Evolutionary conservation across 2,329 filamentous ascomycete species (phyloP), one percentile per base, ranked within the genome.

Genomic region (Tolypocladium inflatum): DNA sequence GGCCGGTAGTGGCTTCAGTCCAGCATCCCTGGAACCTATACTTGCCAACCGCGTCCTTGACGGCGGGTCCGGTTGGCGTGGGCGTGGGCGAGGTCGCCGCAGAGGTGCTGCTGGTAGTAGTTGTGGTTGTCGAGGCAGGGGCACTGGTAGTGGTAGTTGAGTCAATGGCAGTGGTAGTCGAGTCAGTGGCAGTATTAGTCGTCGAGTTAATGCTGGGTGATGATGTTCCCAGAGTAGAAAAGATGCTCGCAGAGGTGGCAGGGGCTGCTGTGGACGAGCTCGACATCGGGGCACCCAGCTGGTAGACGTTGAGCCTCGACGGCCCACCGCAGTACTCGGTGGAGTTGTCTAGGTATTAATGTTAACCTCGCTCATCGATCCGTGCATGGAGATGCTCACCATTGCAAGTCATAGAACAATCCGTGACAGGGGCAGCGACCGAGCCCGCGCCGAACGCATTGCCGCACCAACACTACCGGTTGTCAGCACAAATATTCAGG

Each of bases 11-110:
- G 0, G 67, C 69, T 45, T 76, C 73, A 0, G 69, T 70, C 63
- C 66, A 75, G 59, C 74, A 76, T 2, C 73, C 73, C 39, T 73
- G 67, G 54, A 66, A 73, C 1, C 55, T 57, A 64, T 68, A 76
- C 5, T 61, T 58, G 8, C 66, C 68, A 1, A 71, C 61, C 3
- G 58, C 60, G 1, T 63, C 50, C 1, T 66, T 67, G 38, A 66
- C 64, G 7, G 62, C 63, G 0, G 70, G 69, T 0, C 61, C 63
- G 3, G 70, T 68, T 1, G 63, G 61, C 11, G 59, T 62, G 2
- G 63, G 63, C 0, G 59, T 63, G 5, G 63, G 60, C 9, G 59
- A 61, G 1, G 63, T 63, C 0, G 59, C 63, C 5, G 61, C 57
- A 10, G 59, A 62, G 26, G 62, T 61, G 35, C 60, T 64, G 26